These are phyloP conservation scores for Neotropicomus parvogracilis DNA, from an alignment of 1,284 basidiomycete genomes.

Conservation along the genomic window DNA sequence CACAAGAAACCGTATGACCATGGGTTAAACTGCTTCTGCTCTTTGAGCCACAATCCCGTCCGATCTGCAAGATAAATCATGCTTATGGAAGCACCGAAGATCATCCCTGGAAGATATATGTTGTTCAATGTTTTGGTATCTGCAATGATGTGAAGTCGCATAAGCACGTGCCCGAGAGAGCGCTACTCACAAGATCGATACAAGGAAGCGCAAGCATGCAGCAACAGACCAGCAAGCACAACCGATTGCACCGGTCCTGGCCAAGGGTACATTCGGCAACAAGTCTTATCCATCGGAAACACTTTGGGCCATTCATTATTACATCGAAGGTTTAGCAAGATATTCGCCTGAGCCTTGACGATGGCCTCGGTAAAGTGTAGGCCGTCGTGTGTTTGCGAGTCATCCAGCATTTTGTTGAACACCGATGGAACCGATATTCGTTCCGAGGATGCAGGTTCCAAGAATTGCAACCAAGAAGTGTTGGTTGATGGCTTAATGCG, in stretches of 20 bases:
- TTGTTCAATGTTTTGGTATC: constrained; percentile 26
- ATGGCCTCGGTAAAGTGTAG: constrained; percentile 73
- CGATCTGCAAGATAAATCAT: constrained; percentile 78
- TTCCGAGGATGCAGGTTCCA: constrained; percentile 24
- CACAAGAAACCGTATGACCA: constrained; percentile 64
- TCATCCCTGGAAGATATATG: constrained; percentile 45
- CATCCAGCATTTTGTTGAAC: constrained; percentile 75
- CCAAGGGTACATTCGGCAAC: constrained; percentile 74
- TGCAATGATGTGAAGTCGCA: constrained; percentile 20
- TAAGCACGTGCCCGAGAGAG: background rate
- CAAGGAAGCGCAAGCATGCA: constrained; percentile 15
- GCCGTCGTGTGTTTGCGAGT: constrained; percentile 75
- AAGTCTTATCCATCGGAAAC: constrained; percentile 77
- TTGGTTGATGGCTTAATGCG: constrained; percentile 49
- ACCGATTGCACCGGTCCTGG: constrained; percentile 61
- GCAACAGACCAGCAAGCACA: constrained; percentile 43
- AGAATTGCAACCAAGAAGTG: constrained; percentile 32
- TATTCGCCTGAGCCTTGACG: constrained; percentile 67
- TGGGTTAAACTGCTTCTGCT: constrained; percentile 78
- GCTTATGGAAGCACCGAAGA: constrained; percentile 63
- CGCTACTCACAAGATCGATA: constrained; percentile 23
- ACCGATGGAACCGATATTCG: constrained; percentile 65
- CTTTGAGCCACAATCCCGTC: constrained; percentile 80
- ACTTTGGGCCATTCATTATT: constrained; percentile 69
- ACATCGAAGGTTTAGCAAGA: constrained; percentile 79